Conservation (phyloP, 257 asterid species). For the Striga asiatica region DNA sequence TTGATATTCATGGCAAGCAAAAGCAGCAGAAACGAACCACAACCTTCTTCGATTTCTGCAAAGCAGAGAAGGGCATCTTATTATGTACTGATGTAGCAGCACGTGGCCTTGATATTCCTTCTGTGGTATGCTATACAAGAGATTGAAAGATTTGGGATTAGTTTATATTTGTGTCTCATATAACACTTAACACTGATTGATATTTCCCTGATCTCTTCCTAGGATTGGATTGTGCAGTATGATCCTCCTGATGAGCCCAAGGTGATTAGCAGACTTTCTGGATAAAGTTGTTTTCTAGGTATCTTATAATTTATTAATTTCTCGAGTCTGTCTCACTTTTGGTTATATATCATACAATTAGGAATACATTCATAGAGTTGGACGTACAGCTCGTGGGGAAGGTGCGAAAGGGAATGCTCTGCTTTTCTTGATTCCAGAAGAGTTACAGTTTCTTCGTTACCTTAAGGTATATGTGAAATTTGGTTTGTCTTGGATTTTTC, state of each 20-base stretch:
- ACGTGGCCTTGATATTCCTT: slow-evolving; percentile 95
- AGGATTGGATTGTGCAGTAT: slow-evolving; percentile 99
- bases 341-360: slow-evolving; percentile 23
- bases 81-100: slow-evolving; percentile 95
- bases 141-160: too few relatives aligned
- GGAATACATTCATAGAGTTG: slow-evolving; percentile 91
- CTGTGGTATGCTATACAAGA: slow-evolving; percentile 65
- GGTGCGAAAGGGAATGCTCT: slow-evolving; percentile 44
- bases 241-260: slow-evolving; percentile 98
- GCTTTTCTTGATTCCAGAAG: slow-evolving; percentile 90
- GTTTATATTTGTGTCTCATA: neutral
- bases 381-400: slow-evolving; percentile 94
- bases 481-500: too few relatives aligned
- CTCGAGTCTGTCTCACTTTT: slow-evolving; percentile 7
- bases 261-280: slow-evolving; percentile 35
- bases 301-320: neutral
- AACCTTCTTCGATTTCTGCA: slow-evolving; percentile 70
- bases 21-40: slow-evolving; percentile 83
- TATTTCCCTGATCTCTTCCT: slow-evolving; percentile 12
- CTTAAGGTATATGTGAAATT: slow-evolving; percentile 61
- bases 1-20: slow-evolving; percentile 80
- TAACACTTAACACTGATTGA: neutral
- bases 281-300: slow-evolving; percentile 1
- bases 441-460: slow-evolving; percentile 56
- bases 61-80: slow-evolving; percentile 76